Conservation (phyloP, 306 rosid genomes). For the Bauhinia variegata region DNA sequence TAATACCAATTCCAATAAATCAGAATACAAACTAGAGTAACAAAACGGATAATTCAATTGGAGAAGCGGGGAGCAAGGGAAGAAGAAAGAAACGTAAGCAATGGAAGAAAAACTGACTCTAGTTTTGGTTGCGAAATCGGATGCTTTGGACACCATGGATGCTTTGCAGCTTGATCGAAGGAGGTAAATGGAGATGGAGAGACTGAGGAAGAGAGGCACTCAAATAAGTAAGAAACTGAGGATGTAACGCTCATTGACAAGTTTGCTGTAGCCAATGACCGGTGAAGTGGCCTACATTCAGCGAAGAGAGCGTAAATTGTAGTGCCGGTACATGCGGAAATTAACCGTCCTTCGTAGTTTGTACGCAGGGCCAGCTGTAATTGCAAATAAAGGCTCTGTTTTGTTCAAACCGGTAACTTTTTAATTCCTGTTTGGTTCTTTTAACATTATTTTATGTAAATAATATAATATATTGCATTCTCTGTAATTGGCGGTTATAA, state of each 20-base stretch:
- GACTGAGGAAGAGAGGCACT: neutral
- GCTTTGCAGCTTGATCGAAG: slow-evolving; percentile 31
- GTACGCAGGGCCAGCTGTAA: neutral
- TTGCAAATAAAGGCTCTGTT: slow-evolving; percentile 4
- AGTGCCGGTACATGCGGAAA: slow-evolving; percentile 8
- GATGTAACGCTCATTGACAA: slow-evolving; percentile 11
- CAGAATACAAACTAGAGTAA: slow-evolving; percentile 24
- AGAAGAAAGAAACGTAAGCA: slow-evolving; percentile 1
- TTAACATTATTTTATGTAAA: neutral
- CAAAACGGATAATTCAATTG: neutral
- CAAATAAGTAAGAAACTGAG: slow-evolving; percentile 9
- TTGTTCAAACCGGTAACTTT: neutral
- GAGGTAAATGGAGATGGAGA: slow-evolving; percentile 7
- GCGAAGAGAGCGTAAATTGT: slow-evolving; percentile 9
- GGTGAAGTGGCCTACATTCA: neutral
- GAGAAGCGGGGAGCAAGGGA: neutral
- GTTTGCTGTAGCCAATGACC: neutral
- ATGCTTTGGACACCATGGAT: slow-evolving; percentile 64
- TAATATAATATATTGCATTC: no score
- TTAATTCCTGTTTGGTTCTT: neutral
- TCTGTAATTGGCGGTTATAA: no score
- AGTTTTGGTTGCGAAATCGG: slow-evolving; percentile 53
- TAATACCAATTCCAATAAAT: slow-evolving; percentile 24
- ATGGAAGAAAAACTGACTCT: slow-evolving; percentile 54
- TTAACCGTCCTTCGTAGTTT: neutral